Conservation (phyloP, 2,329 filamentous ascomycete genomes). For the Fusarium cicatricum region DNA sequence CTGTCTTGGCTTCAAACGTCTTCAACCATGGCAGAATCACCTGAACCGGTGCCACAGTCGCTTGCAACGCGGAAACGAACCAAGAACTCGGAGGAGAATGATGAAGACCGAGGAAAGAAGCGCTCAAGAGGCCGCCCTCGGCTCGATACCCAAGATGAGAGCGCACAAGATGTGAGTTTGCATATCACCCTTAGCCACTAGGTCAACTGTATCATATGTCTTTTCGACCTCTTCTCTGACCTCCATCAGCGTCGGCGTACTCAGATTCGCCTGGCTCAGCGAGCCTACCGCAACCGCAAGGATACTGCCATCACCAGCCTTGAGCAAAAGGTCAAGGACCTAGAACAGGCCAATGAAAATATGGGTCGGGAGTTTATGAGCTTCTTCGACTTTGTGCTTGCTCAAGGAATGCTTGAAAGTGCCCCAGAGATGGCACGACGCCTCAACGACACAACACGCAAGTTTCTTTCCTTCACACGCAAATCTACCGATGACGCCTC, state of each 20-base stretch:
- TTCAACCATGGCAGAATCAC: slow-evolving; percentile 17
- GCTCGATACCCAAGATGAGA: slow-evolving; percentile 80
- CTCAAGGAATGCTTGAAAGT: slow-evolving; percentile 64
- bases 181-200: too few species aligned
- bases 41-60: not conserved
- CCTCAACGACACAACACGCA: slow-evolving; percentile 64
- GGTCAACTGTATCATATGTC: too few species aligned
- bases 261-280: slow-evolving; percentile 86
- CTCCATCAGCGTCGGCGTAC: slow-evolving; percentile 74
- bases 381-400: slow-evolving; percentile 69
- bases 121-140: slow-evolving; percentile 77
- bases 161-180: slow-evolving; percentile 74
- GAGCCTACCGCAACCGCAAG: slow-evolving; percentile 85
- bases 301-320: slow-evolving; percentile 80
- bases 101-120: slow-evolving; percentile 59
- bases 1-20: not conserved
- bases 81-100: slow-evolving; percentile 35
- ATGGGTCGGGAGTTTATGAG: slow-evolving; percentile 77
- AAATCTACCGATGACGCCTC: slow-evolving; percentile 49
- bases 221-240: slow-evolving; percentile 28
- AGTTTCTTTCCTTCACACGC: slow-evolving; percentile 64
- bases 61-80: slow-evolving; percentile 37
- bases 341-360: slow-evolving; percentile 74
- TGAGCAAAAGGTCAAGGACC: slow-evolving; percentile 72
- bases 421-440: slow-evolving; percentile 65